Evolutionary conservation across 208 protist genomes (phyloP), one percentile per base, ranked within the genome.

Genomic region (Angomonas desouzai): DNA sequence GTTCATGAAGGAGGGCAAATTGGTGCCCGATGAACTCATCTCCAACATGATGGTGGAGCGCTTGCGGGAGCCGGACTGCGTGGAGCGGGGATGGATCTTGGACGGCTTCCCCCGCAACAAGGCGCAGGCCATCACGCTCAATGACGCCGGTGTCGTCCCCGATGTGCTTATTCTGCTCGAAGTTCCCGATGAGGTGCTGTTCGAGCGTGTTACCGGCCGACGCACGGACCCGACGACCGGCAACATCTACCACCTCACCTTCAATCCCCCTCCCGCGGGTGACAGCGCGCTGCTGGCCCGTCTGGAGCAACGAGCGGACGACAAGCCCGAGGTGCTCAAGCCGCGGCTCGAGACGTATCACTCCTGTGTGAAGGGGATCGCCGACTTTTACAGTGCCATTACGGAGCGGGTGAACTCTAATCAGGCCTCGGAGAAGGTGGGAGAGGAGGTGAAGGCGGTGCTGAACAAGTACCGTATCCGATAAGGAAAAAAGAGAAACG

Each of bases 71-170:
- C 79, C 85, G 16, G 89, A 96, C 48, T 87, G 74, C 18, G 56
- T 79, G 47, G 48, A 76, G 51, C 79, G 91, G 40, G 94, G 94
- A 22, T 97, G 89, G 85, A 70, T 97, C 59, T 73, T 97, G 11
- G 92, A 97, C 61, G 94, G 94, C 30, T 97, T 95, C 67, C 94
- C 94, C 11, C 79, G 92, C 40, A 96, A 81, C 38, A 51, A 70
- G 18, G 75, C 55, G 34, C 94, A 97, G 77, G 94, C 89, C 29
- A 64, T 75, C 49, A 76, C 76, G 30, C 74, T 96, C 20, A 84
- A 96, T 45, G 67, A 66, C 6, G 64, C 64, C 3, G 86, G 89
- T 49, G 72, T 96, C 55, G 62, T 75, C 25, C 81, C 87, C 13
- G 72, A 91, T 55, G 30, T 79, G 32, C 80, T 92, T 49, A 16